Conservation (phyloP, 305 asterid species). For the Fraxinus albicans region DNA sequence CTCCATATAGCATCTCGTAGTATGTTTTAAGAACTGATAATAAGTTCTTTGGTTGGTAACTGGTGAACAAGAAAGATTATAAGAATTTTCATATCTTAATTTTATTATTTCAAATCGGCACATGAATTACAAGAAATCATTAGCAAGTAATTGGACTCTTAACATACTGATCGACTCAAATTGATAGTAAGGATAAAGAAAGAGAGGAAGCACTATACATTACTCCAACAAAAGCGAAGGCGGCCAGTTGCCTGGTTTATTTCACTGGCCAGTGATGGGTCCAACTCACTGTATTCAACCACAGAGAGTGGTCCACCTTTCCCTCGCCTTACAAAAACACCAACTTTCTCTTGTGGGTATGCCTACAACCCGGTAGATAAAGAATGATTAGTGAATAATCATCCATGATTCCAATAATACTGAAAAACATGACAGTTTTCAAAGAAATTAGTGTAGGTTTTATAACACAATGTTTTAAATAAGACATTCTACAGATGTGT, state of each 20-base stretch:
- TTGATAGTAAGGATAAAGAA: conserved; percentile 4
- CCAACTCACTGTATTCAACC: conserved; percentile 94
- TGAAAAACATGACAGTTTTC: background rate
- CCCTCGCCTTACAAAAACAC: conserved; percentile 92
- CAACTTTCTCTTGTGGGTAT: conserved; percentile 98
- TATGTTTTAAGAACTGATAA: background rate
- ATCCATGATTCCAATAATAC: background rate
- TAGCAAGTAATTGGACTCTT: conserved; percentile 26
- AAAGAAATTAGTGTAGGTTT: background rate
- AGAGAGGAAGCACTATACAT: conserved; percentile 47
- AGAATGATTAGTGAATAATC: background rate
- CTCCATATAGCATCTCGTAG: background rate
- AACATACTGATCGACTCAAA: conserved; percentile 4
- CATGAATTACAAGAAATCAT: conserved; percentile 30
- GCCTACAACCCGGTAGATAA: conserved; percentile 44
- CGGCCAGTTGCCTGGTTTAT: conserved; percentile 90
- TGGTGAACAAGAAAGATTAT: background rate
- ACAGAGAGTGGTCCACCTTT: conserved; percentile 94
- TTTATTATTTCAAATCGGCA: background rate
- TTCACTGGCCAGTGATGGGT: conserved; percentile 69
- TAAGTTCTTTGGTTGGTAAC: background rate
- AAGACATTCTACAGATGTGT: background rate
- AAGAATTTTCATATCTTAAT: background rate
- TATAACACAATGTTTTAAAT: background rate
- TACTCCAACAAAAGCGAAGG: conserved; percentile 98